Base-by-base conservation (phyloP, 192 early-diverging fungal genomes). In the Coemansia sp. region DNA sequence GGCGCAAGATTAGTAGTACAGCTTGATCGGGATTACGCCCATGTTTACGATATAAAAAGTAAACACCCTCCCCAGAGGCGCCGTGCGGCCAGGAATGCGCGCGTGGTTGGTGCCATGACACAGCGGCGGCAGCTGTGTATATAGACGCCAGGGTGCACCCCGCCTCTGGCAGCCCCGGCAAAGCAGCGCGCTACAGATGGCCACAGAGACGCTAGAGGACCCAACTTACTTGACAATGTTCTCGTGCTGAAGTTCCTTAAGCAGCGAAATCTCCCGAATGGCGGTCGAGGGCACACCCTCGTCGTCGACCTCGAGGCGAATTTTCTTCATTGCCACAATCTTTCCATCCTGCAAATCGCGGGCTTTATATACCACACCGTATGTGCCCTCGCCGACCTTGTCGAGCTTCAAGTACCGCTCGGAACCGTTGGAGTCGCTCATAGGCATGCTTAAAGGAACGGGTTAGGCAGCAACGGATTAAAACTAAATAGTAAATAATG, bases 341-440 rank as follows among this genome's bases (percentile, higher is more conserved):
- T 53, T 47, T 25, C 81, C 81, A 7, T 74, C 82, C 9, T 49
- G 51, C 47, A 63, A 64, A 19, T 86, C 72, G 63, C 75, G 67
- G 27, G 84, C 87, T 61, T 87, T 89, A 68, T 85, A 92, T 8
- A 92, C 90, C 32, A 88, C 82, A 22, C 90, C 90, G 26, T 89
- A 92, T 19, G 88, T 90, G 36, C 90, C 89, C 62, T 90, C 89
- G 48, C 90, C 90, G 61, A 92, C 81, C 70, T 87, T 90, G 42
- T 86, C 79, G 25, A 89, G 59, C 59, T 86, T 89, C n/a, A 79
- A 56, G 62, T 87, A 91, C 34, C 80, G 79, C 22, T 81, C 81
- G 31, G 52, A 54, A 14, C 22, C 41, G 22, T 20, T 47, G 50
- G 21, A 47, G 9, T 69, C 73, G 26, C 46, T 45, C 62, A 64